Base-by-base conservation (phyloP, 495 filamentous ascomycete species). In the Aspergillus wentii region DNA sequence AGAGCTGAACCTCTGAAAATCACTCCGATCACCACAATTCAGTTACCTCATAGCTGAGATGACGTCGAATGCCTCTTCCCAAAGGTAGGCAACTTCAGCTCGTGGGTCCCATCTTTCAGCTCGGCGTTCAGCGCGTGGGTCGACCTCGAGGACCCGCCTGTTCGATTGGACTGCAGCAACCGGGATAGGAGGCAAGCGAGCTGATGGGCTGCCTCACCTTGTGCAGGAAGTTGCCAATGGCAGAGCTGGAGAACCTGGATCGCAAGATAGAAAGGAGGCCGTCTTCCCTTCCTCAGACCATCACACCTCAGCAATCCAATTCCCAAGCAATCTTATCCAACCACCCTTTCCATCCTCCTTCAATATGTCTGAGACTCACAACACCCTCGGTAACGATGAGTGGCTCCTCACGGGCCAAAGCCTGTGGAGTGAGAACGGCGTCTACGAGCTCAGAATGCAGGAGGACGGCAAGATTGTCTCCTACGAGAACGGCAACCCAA, bases 361-460 rank as follows among this genome's bases (percentile, higher is more conserved):
- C 25, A 35, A 14, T 13, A 49, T 46, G 42, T 10, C 31, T 18
- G 27, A 33, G 21, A 13, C 47, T 14, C 44, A 48, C 35, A 56
- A 43, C 46, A 53, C 49, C 36, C 49, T 56, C 28, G 49, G 52
- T 17, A 54, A 53, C 33, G 52, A 49, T 40, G 52, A 56, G 33
- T 50, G 43, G 49, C 42, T 56, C 21, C 38, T 33, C 34, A 30
- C 28, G 20, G 46, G 49, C 30, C 17, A 49, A 17, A 56, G 49
- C 35, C 50, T 57, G 27, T 54, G 35, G 19, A 57, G 53, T 40
- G 10, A 41, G 2, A 46, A 57, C 20, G 43, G 43, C 28, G 38
- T 40, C 5, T 41, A 46, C 27, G 46, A 57, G 22, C 33, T 54
- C 35, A 54, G 41, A 38, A 49, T 48, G 50, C 53, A 57, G 34